Evolutionary conservation across 106 monocot genomes (phyloP).

Genomic region (Allium cepa): DNA sequence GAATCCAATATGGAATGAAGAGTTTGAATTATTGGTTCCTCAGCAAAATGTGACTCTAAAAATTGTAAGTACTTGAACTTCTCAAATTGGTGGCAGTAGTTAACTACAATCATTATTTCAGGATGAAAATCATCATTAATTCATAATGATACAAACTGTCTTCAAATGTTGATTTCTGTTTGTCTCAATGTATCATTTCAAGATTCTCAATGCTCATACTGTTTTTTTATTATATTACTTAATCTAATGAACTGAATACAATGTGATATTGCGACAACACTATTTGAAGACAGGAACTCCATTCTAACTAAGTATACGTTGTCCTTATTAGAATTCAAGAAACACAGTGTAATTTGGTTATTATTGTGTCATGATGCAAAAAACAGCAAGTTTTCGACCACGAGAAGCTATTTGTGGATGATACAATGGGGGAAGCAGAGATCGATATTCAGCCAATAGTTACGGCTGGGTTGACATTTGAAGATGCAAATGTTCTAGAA

Average conservation of each 20-base stretch:
- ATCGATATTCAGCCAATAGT: slow-evolving; percentile 70
- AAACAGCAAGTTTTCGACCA: slow-evolving; percentile 85
- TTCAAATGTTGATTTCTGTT: no score
- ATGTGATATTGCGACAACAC: no score
- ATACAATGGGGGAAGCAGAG: slow-evolving; percentile 85
- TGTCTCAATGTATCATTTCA: no score
- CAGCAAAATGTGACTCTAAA: slow-evolving; percentile 45
- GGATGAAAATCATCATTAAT: neutral
- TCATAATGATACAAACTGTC: no score
- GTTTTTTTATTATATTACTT: neutral
- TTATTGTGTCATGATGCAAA: no score
- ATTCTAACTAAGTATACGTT: no score
- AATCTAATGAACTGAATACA: neutral
- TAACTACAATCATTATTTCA: neutral
- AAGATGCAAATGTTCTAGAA: slow-evolving; percentile 37
- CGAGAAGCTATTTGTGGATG: slow-evolving; percentile 64
- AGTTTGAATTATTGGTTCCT: slow-evolving; percentile 50
- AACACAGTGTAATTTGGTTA: no score
- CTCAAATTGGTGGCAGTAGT: neutral
- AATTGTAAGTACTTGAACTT: slow-evolving; percentile 29
- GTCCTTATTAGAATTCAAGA: no score
- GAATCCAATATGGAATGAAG: slow-evolving; percentile 81
- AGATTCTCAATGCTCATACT: no score
- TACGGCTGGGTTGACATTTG: slow-evolving; percentile 53
- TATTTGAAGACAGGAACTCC: no score